Conservation (phyloP, 495 filamentous ascomycete genomes). For the Hyaloscypha hepaticicola region DNA sequence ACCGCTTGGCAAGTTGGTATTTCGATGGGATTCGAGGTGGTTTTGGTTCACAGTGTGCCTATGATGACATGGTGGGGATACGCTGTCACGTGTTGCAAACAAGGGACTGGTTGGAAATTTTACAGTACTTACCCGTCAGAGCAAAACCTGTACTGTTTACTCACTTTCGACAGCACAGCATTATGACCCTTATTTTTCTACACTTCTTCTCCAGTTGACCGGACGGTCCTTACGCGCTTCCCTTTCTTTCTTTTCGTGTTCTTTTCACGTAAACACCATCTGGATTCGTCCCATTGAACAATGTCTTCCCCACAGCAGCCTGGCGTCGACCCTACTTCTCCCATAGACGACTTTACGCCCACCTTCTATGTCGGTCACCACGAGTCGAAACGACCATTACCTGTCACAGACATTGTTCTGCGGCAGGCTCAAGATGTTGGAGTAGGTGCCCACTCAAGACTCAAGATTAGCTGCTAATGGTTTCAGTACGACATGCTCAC, state of each 20-base stretch:
- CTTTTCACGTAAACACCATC: not conserved
- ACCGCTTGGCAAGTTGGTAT: too few species aligned
- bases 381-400: slow-evolving; percentile 61
- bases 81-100: too few species aligned
- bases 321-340: slow-evolving; percentile 17
- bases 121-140: too few species aligned
- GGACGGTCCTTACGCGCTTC: not conserved
- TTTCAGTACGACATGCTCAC: slow-evolving; percentile 90
- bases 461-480: slow-evolving; percentile 16
- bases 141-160: too few species aligned
- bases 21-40: too few species aligned
- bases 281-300: not conserved
- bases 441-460: slow-evolving; percentile 43
- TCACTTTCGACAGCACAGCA: not conserved
- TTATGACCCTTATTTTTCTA: not conserved
- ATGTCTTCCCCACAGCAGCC: slow-evolving; percentile 28
- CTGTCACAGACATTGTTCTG: slow-evolving; percentile 63
- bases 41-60: too few species aligned
- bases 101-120: too few species aligned
- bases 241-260: not conserved
- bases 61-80: too few species aligned
- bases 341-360: slow-evolving; percentile 40
- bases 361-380: slow-evolving; percentile 82
- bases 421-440: slow-evolving; percentile 63
- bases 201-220: not conserved